A percentile compares a stretch with the other conserved stretches of the same genome.
Evolutionary conservation across 2,329 filamentous ascomycete genomes (phyloP).

Genomic region (Talaromyces rugulosus): DNA sequence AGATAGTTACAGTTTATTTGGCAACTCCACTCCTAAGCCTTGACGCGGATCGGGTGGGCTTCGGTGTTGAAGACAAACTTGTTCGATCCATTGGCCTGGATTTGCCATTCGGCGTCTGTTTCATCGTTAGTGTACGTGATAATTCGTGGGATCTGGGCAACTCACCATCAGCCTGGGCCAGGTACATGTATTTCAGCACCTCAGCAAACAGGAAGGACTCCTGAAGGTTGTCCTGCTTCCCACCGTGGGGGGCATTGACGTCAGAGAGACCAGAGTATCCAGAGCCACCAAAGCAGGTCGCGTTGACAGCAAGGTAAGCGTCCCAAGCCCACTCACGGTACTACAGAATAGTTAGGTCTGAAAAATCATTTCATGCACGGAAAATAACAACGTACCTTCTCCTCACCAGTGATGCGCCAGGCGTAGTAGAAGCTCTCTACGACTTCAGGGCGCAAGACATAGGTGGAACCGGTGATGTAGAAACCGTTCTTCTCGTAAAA

Average conservation of each 20-base stretch:
- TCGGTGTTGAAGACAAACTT: conserved; percentile 62
- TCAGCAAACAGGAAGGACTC: conserved; percentile 89
- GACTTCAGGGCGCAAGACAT: conserved; percentile 74
- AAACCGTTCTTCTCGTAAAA: conserved; percentile 69
- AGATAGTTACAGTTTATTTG: not conserved
- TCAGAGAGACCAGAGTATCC: conserved; percentile 65
- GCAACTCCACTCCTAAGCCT: not conserved
- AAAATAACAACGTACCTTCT: conserved; percentile 38
- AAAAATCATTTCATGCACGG: not conserved
- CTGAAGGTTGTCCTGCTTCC: conserved; percentile 63
- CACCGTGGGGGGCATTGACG: conserved; percentile 62
- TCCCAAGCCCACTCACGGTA: conserved; percentile 85
- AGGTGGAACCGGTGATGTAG: conserved; percentile 60
- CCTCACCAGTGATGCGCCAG: conserved; percentile 71
- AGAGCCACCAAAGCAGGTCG: conserved; percentile 57
- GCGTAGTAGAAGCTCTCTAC: conserved; percentile 85
- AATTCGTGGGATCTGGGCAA: not conserved
- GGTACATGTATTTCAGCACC: conserved; percentile 77
- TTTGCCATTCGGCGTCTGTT: conserved; percentile 56
- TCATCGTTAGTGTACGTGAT: conserved; percentile 16
- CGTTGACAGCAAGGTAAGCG: conserved; percentile 66
- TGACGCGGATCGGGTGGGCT: conserved; percentile 56
- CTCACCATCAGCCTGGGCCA: conserved; percentile 56
- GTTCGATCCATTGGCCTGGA: conserved; percentile 47
- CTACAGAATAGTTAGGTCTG: conserved; percentile 17